phyloP scores from a whole-genome alignment of 2,329 filamentous ascomycete species.

The Pseudocercospora eumusae region DNA sequence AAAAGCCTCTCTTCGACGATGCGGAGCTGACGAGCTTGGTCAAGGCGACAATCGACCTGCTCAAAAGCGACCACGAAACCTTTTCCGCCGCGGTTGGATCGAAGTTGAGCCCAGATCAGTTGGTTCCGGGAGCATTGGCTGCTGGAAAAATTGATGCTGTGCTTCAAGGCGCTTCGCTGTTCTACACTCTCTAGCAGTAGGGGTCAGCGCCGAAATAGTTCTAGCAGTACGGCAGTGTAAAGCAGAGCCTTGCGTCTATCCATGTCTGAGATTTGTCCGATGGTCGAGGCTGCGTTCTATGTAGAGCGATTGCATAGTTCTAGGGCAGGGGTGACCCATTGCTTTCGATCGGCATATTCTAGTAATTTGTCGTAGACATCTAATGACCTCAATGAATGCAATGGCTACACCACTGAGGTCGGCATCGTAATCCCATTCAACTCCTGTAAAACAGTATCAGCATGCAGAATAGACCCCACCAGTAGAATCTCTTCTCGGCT shows the following conservation, averaged over 20 bases:
- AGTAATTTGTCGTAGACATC: conserved; percentile 43
- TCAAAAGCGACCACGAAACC: conserved; percentile 33
- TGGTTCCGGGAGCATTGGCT: conserved; percentile 20
- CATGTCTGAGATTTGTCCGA: conserved; percentile 36
- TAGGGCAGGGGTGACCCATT: conserved; percentile 41
- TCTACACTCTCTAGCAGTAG: too few species aligned
- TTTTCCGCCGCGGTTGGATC: conserved; percentile 29
- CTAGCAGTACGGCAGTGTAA: conserved; percentile 31
- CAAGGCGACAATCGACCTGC: conserved; percentile 30
- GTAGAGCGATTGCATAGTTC: conserved; percentile 46
- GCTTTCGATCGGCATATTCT: conserved; percentile 32
- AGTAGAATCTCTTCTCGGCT: conserved; percentile 31
- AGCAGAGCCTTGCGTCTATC: conserved; percentile 30
- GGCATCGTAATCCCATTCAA: conserved; percentile 43
- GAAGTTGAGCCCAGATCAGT: conserved; percentile 30
- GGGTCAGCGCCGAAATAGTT: too few species aligned
- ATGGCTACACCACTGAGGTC: conserved; percentile 43
- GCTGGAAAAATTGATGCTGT: conserved; percentile 30
- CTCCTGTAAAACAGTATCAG: conserved; percentile 42
- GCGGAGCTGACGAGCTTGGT: conserved; percentile 31
- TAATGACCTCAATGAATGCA: conserved; percentile 42
- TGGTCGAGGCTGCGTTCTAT: conserved; percentile 44
- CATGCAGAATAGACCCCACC: conserved; percentile 32
- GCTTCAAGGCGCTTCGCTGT: conserved; percentile 24
- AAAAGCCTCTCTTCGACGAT: conserved; percentile 33